Evolutionary conservation across 345 rosid genomes (phyloP).

Genomic region (Linum tenue): DNA sequence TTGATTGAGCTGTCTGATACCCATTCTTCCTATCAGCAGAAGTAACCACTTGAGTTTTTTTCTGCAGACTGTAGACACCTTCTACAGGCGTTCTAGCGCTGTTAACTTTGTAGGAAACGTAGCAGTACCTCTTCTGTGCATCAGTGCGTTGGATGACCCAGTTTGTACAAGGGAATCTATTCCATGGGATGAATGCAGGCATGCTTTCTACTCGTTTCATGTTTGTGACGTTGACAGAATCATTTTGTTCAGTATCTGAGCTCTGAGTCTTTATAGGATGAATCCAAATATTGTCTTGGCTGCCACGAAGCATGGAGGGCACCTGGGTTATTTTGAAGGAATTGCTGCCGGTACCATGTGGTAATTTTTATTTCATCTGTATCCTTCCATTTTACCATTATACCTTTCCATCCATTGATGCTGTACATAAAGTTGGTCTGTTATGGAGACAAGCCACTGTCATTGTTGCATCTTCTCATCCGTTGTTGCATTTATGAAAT

Average conservation of each 20-base stretch:
- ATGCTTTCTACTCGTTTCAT: neutral
- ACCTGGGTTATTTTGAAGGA: slow-evolving; percentile 30
- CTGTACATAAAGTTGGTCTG: neutral
- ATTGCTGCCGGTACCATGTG: slow-evolving; percentile 27
- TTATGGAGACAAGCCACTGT: neutral
- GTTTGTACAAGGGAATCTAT: slow-evolving; percentile 35
- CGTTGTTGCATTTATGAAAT: slow-evolving; percentile 10
- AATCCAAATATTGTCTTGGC: slow-evolving; percentile 31
- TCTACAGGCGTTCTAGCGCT: slow-evolving; percentile 27
- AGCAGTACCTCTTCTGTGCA: slow-evolving; percentile 32
- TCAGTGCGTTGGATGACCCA: slow-evolving; percentile 35
- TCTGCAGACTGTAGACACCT: slow-evolving; percentile 30
- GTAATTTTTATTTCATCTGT: slow-evolving; percentile 14
- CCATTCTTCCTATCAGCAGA: neutral
- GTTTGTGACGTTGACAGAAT: neutral
- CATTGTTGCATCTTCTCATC: neutral
- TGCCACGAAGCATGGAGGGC: slow-evolving; percentile 35
- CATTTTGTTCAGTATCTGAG: neutral
- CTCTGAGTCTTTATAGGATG: slow-evolving; percentile 12
- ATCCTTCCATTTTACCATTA: neutral
- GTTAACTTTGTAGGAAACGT: slow-evolving; percentile 20
- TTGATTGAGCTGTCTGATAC: neutral
- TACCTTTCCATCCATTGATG: neutral
- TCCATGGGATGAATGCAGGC: slow-evolving; percentile 39
- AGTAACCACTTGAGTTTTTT: neutral